Evolutionary conservation across 139 green algal genomes (phyloP).

Genomic region (Ettlia oleoabundans): DNA sequence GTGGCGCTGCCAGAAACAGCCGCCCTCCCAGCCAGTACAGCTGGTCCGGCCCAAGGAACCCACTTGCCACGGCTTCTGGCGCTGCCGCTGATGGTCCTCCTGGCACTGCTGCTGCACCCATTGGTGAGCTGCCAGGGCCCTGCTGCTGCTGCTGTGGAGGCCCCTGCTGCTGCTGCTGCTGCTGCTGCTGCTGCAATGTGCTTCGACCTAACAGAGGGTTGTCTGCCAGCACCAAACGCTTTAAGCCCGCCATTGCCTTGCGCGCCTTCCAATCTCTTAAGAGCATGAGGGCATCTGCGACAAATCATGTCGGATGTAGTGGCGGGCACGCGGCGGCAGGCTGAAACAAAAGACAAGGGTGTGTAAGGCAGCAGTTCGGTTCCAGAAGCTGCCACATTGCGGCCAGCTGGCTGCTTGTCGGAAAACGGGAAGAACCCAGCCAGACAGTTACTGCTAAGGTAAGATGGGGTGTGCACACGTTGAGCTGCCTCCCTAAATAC

Average conservation of each 20-base stretch:
- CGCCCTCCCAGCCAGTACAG: neutral
- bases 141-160: neutral
- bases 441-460: too few species aligned
- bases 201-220: conserved; percentile 15
- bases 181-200: too few species aligned
- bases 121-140: neutral
- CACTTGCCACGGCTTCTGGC: neutral
- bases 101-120: neutral
- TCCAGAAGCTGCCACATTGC: too few species aligned
- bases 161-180: too few species aligned
- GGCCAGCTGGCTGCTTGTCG: too few species aligned
- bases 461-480: too few species aligned
- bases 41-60: neutral
- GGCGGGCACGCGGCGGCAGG: too few species aligned
- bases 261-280: neutral
- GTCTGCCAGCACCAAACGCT: conserved; percentile 6
- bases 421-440: neutral
- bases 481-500: too few species aligned
- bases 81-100: too few species aligned
- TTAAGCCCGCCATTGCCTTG: neutral
- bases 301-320: too few species aligned
- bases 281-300: neutral
- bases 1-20: neutral
- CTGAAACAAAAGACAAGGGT: too few species aligned
- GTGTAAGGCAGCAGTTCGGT: too few species aligned